Evolutionary conservation across 768 basidiomycete species (phyloP), one percentile per base, ranked within the genome.

Genomic region (Mycena amicta): DNA sequence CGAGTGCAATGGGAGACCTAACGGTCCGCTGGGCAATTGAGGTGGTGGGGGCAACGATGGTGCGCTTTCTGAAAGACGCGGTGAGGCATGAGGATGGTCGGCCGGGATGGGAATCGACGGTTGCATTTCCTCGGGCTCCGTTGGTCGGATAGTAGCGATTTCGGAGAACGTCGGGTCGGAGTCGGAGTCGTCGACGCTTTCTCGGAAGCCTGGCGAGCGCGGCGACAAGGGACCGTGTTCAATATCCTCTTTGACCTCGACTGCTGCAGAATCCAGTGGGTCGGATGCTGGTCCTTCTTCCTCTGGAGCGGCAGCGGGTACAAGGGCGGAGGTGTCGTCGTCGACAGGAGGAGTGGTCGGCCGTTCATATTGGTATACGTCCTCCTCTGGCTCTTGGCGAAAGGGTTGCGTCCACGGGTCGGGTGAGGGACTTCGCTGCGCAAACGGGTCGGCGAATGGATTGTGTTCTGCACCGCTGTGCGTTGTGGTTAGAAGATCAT

Each of bases 401-500:
- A 80, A 85, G 37, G 83, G 86, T 57, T 80, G 82, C 3, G 87
- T 76, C 90, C 90, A 92, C 63, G 90, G 90, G 70, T 92, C 90
- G 41, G 88, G 87, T 20, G 89, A 90, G 62, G 72, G 68, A 22
- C 88, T 85, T 41, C 89, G 81, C 57, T 82, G 81, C n/a, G 80
- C 75, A 64, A 90, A 90, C 4, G 87, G 87, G 68, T 89, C 84
- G 37, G 84, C 84, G 59, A 92, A 92, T 0, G 90, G 90, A 65
- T 92, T 91, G 56, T 84, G 80, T 68, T 89, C 87, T n/a, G 90
- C 75, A 37, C 75, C 79, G 64, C 72, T 77, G 64, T 83, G 81
- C 26, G 88, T 86, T 52, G 83, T 79, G 12, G 76, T 77, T 31
- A 92, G 79, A 49, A 92, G 71, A 72, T 92, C 90, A 75, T 92